Base-by-base conservation (phyloP, 2,329 filamentous ascomycete genomes). In the Cladosporium sp. region DNA sequence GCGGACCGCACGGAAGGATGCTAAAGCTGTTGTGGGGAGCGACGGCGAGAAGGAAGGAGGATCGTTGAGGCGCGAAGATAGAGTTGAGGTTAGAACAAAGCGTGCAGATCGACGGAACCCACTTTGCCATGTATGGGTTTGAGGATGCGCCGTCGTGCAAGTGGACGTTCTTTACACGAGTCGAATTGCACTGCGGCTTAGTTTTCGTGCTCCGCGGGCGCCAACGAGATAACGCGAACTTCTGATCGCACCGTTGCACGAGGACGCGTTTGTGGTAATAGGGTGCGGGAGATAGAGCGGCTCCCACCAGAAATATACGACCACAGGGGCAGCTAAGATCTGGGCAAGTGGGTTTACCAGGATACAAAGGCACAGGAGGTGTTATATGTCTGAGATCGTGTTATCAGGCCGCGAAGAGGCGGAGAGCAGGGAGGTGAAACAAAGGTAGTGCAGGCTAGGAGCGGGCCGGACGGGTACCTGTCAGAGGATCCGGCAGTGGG, bases 381-480 rank as follows among this genome's bases (percentile, higher is more conserved):
- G 45, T 35, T 48, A 35, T 48, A 48, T 48, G 45, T 48, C 45
- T 48, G 45, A 48, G 45, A 35, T 48, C 28, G 9, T 48, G 45
- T 35, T 34, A 48, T 48, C 25, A 35, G 44, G 12, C 8, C n/a
- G n/a, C 44, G 3, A 32, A 48, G 44, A 28, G 25, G 44, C n/a
- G 17, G 28, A 34, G 20, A 17, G 20, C 34, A 50, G 34, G 34
- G 34, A 50, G 15, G 47, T 50, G 47, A 50, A 50, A 50, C 47
- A 12, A 35, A 22, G 34, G 34, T 36, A 3, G 25, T 17, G 22
- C 17, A 2, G 9, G 47, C 32, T 50, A 50, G 24, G 3, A 17
- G 47, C 47, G 47, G 47, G 47, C 47, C 47, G 47, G 47, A 8
- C 47, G 47, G 47, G 47, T 50, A 50, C 47, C 47, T 50, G 47